Percentiles rank a stretch among this genome's conserved stretches.
Evolutionary conservation across 345 rosid species (phyloP).

Genomic region (Lepidium aucheri): DNA sequence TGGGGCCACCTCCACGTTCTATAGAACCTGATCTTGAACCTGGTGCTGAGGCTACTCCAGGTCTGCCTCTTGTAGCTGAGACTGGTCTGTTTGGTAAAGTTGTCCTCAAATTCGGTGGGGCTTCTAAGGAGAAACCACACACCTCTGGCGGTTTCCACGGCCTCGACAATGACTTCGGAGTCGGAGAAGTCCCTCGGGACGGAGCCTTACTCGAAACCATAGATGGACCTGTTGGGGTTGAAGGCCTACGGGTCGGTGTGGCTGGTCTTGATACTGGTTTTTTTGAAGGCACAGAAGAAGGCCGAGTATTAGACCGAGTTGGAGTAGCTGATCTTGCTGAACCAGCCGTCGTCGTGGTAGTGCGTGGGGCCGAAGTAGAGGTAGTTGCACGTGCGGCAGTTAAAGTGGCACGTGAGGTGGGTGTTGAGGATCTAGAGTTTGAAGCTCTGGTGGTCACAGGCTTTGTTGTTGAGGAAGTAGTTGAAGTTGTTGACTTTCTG

Average conservation of each 20-base stretch:
- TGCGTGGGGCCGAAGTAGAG: neutral
- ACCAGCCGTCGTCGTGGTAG: constrained; percentile 16
- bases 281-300: constrained; percentile 22
- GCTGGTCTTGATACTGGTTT: constrained; percentile 21
- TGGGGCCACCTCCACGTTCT: constrained; percentile 42
- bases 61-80: constrained; percentile 68
- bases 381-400: constrained; percentile 33
- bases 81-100: constrained; percentile 50
- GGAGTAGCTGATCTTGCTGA: constrained; percentile 30
- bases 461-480: constrained; percentile 15
- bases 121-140: constrained; percentile 58
- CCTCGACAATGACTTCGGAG: constrained; percentile 39
- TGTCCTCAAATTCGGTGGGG: constrained; percentile 62
- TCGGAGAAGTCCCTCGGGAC: constrained; percentile 59
- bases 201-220: constrained; percentile 32
- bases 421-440: constrained; percentile 58
- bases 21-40: constrained; percentile 29
- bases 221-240: constrained; percentile 28
- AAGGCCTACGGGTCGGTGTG: constrained; percentile 26
- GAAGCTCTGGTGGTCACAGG: constrained; percentile 43
- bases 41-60: constrained; percentile 46
- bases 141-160: constrained; percentile 35
- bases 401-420: constrained; percentile 52
- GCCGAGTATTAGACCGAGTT: constrained; percentile 13
- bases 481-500: constrained; percentile 33